Evolutionary conservation across 345 rosid genomes (phyloP).

Genomic region (Viola odorata): DNA sequence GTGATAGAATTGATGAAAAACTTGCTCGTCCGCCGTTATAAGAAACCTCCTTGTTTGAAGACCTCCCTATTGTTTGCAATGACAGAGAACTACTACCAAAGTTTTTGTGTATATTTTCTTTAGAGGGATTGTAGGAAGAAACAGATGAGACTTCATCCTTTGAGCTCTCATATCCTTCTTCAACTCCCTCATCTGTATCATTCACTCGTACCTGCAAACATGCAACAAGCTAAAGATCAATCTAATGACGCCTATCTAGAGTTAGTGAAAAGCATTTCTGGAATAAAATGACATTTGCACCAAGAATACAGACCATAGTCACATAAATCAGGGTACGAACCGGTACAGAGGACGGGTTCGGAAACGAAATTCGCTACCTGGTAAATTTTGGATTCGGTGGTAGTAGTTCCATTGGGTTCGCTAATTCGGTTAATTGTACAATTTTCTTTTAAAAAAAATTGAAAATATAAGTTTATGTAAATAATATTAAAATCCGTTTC

Average conservation of each 20-base stretch:
- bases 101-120: constrained; percentile 51
- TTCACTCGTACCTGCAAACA: constrained; percentile 58
- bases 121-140: constrained; percentile 65
- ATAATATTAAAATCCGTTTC: no score
- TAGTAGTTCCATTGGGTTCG: no score
- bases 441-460: no score
- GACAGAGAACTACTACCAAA: constrained; percentile 87
- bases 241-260: background rate
- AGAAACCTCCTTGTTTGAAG: constrained; percentile 53
- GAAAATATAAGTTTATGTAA: no score
- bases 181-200: constrained; percentile 59
- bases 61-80: constrained; percentile 59
- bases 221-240: background rate
- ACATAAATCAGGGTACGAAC: no score
- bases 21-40: constrained; percentile 45
- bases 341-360: no score
- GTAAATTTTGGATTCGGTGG: no score
- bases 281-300: no score
- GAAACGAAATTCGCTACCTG: no score
- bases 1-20: constrained; percentile 51
- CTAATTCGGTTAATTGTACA: no score
- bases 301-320: no score
- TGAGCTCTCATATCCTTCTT: constrained; percentile 88
- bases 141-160: constrained; percentile 85
- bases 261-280: no score